phyloP scores from a whole-genome alignment of 768 basidiomycete genomes.

The Coprinellus micaceus region DNA sequence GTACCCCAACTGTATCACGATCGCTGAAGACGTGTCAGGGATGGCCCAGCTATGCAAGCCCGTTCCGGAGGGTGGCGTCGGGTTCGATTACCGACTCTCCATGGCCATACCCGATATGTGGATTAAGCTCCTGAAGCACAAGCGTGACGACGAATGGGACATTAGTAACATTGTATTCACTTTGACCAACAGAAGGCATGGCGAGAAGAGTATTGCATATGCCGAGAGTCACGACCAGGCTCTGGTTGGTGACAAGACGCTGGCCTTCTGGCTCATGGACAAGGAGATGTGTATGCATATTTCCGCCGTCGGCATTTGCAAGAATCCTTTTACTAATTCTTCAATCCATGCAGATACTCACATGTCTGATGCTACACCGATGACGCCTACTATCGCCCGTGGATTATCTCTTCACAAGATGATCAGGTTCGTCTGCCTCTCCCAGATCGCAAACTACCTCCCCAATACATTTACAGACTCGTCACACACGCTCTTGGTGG shows the following conservation, averaged over 20 bases:
- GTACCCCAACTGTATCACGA: conserved; percentile 80
- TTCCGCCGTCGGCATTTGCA: neutral
- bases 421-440: conserved; percentile 65
- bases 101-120: conserved; percentile 99
- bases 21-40: conserved; percentile 98
- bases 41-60: conserved; percentile 93
- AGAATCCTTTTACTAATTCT: too few relatives aligned
- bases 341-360: conserved; percentile 73
- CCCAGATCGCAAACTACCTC: neutral
- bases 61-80: conserved; percentile 79
- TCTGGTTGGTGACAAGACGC: conserved; percentile 95
- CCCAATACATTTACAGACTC: conserved; percentile 44
- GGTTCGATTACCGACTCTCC: conserved; percentile 96
- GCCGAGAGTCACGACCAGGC: conserved; percentile 98
- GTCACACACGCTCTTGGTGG: conserved; percentile 91
- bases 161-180: conserved; percentile 85
- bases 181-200: conserved; percentile 81
- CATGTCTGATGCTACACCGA: conserved; percentile 83
- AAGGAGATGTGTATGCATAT: conserved; percentile 92
- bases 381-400: conserved; percentile 84
- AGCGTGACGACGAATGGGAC: conserved; percentile 82
- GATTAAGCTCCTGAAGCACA: conserved; percentile 98
- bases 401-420: conserved; percentile 95
- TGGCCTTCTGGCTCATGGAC: conserved; percentile 99
- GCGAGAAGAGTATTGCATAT: conserved; percentile 90